Evolutionary conservation across 768 basidiomycete species (phyloP).

Genomic region (Leccinum truebloodii): DNA sequence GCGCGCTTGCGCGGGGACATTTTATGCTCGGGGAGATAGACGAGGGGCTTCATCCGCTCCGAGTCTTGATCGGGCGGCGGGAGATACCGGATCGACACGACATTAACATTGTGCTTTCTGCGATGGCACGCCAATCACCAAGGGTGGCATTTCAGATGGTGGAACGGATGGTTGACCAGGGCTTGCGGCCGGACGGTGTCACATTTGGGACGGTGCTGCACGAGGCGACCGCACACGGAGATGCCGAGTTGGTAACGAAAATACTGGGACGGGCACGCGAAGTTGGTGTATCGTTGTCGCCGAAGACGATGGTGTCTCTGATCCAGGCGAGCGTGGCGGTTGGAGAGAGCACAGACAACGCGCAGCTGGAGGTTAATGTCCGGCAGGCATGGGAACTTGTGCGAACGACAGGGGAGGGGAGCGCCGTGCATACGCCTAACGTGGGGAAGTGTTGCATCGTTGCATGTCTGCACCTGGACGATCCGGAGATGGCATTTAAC

Average conservation of each 20-base stretch:
- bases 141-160: slow-evolving; percentile 47
- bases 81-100: slow-evolving; percentile 64
- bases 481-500: slow-evolving; percentile 53
- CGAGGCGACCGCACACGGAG: slow-evolving; percentile 47
- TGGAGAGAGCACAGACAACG: slow-evolving; percentile 27
- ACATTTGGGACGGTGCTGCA: slow-evolving; percentile 66
- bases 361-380: slow-evolving; percentile 37
- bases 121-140: slow-evolving; percentile 52
- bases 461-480: slow-evolving; percentile 48
- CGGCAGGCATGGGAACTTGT: slow-evolving; percentile 45
- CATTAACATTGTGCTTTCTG: slow-evolving; percentile 61
- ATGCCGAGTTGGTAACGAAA: slow-evolving; percentile 43
- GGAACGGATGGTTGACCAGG: slow-evolving; percentile 48
- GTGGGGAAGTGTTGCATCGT: slow-evolving; percentile 53
- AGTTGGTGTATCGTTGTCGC: slow-evolving; percentile 40
- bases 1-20: slow-evolving; percentile 61
- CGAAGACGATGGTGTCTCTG: slow-evolving; percentile 51
- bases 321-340: slow-evolving; percentile 42
- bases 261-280: slow-evolving; percentile 44
- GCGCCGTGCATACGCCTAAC: slow-evolving; percentile 43
- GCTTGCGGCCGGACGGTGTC: slow-evolving; percentile 52
- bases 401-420: slow-evolving; percentile 35
- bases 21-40: slow-evolving; percentile 53
- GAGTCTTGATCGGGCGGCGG: slow-evolving; percentile 44
- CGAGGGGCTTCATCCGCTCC: slow-evolving; percentile 50